Percentiles rank a stretch among this genome's conserved stretches.
Conservation (phyloP, 805 yeast species). For the Starmerella powellii region DNA sequence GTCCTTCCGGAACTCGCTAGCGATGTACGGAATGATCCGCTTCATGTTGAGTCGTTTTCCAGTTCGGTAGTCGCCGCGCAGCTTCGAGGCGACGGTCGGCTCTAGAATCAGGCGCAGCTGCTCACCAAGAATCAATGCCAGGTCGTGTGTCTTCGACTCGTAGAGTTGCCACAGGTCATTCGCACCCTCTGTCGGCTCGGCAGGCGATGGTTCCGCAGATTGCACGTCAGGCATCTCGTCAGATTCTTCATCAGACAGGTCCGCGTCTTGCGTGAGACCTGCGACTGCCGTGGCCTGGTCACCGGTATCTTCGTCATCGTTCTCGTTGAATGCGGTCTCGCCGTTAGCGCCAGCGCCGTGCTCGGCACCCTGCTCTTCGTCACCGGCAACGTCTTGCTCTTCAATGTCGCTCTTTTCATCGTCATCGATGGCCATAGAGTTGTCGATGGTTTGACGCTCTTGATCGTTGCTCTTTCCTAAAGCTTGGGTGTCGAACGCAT, state of each 20-base stretch:
- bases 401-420: constrained; percentile 22
- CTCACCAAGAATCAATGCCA: constrained; percentile 79
- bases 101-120: constrained; percentile 85
- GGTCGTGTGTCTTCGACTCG: constrained; percentile 74
- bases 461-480: constrained; percentile 87
- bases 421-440: constrained; percentile 30
- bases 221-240: not conserved
- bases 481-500: constrained; percentile 78
- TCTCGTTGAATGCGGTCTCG: constrained; percentile 15
- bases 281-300: no score
- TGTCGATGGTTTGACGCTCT: constrained; percentile 62
- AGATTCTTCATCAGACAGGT: not conserved
- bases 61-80: constrained; percentile 90
- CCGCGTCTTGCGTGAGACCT: no score
- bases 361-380: constrained; percentile 26
- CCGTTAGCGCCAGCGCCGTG: constrained; percentile 25
- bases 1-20: constrained; percentile 92
- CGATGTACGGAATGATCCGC: constrained; percentile 93
- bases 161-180: constrained; percentile 68
- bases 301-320: constrained; percentile 20
- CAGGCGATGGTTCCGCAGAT: not conserved
- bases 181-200: constrained; percentile 19
- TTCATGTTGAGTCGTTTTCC: constrained; percentile 97
- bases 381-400: constrained; percentile 23
- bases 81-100: constrained; percentile 91